phyloP scores from a whole-genome alignment of 2,329 filamentous ascomycete genomes.

The Pestalotiopsis sp. region DNA sequence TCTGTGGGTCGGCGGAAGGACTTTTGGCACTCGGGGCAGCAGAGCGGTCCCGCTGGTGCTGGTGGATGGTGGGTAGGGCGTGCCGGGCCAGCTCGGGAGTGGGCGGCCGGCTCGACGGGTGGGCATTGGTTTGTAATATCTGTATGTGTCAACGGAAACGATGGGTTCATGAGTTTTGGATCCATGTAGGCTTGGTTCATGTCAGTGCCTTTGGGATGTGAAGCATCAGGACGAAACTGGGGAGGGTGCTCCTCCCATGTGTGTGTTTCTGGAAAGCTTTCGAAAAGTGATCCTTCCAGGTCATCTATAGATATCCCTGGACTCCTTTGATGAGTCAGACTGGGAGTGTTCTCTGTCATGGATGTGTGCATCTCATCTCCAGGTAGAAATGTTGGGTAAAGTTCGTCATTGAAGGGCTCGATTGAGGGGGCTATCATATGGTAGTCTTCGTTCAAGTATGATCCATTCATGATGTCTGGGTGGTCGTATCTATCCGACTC shows the following conservation, averaged over 20 bases:
- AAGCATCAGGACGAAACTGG: background rate
- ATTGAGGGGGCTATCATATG: background rate
- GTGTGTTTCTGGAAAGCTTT: background rate
- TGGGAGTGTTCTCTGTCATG: background rate
- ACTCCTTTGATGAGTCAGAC: background rate
- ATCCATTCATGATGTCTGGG: background rate
- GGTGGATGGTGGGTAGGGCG: background rate
- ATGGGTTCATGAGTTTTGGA: background rate
- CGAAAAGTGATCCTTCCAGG: background rate
- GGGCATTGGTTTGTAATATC: background rate
- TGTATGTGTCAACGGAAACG: background rate
- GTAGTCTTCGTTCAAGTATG: background rate
- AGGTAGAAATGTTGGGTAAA: background rate
- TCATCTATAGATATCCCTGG: background rate
- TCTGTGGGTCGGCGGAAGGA: background rate
- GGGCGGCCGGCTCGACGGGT: background rate
- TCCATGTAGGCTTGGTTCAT: background rate
- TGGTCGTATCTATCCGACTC: background rate
- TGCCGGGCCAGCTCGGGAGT: background rate
- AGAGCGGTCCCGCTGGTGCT: background rate
- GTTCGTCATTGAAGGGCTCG: background rate
- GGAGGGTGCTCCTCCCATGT: background rate
- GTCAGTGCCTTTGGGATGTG: background rate
- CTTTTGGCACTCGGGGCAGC: background rate
- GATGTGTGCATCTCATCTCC: background rate